Evolutionary conservation across 2,329 filamentous ascomycete species (phyloP), one percentile per base, ranked within the genome.

Genomic region (Aspergillus felis): DNA sequence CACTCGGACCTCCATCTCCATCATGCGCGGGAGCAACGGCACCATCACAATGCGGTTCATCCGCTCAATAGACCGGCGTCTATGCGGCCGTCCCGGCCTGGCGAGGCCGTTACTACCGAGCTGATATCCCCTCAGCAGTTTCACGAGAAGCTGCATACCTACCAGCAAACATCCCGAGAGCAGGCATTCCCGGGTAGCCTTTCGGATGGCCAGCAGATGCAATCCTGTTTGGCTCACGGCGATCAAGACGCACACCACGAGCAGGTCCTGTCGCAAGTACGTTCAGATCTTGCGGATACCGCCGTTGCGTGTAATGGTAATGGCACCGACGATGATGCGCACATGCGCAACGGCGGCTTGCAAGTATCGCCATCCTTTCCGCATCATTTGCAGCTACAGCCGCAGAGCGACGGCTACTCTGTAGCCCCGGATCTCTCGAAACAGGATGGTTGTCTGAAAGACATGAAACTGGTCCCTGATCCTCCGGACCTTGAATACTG

Each of bases 401-500:
- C 22, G 44, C 44, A 24, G 2, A 14, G 44, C 4, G 24, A 47
- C 8, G 22, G 24, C 12, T 47, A 47, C 24, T 10, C 42, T 24
- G 22, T 46, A 7, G 42, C 20, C 22, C 12, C 44, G 5, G 57
- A 62, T 6, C 55, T 61, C 46, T 55, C 62, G 54, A 59, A 64
- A 54, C 51, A 60, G 35, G 35, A 63, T n/a, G 67, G 64, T 4
- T 68, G 68, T 48, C 60, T 64, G 48, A 68, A 69, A 38, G 71
- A 71, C 41, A 64, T 78, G 66, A 86, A 80, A 67, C 77, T 88
- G 62, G 80, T 90, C 10, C 72, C 85, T 8, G 78, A 89, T 65
- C 89, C 89, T 42, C 88, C 88, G 2, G 79, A 88, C 63, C 78
- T 92, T 51, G 78, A 84, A 12, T 77, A 79, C 60, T 93, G 90